Base-by-base conservation (phyloP, 2,329 filamentous ascomycete species). In the Fusarium setosum region DNA sequence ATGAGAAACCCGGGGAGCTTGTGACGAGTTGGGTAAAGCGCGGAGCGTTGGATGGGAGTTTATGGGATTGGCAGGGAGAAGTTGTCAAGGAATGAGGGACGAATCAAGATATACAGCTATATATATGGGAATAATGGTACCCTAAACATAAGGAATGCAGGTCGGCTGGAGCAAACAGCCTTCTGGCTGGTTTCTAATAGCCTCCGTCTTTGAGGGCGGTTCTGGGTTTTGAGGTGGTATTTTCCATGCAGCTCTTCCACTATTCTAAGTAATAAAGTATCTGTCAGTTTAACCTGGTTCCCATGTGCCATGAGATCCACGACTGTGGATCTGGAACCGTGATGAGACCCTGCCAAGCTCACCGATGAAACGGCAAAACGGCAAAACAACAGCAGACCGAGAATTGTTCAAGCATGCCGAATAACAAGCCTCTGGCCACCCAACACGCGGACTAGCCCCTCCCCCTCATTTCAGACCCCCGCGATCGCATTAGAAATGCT, bases 11-110 rank as follows among this genome's bases (percentile, higher is more conserved):
- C 2, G 67, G 67, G 11, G 73, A 78, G 60, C 56, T 80, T 42
- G 81, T 82, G 53, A 77, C 79, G 54, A 61, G 73, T 4, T 82
- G 78, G 76, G 75, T 82, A n/a, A 79, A 72, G 61, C 72, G 74
- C 11, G 76, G 75, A 20, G 78, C 80, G 5, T 62, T 83, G 58
- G 72, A 75, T 35, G 82, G 81, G n/a, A 77, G 71, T 37, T 58
- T 81, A 12, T 81, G 78, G 78, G 60, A 71, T 26, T 79, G 76
- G 74, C 45, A 72, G 50, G 72, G 73, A 3, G 51, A 59, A n/a
- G 55, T 63, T 15, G 59, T 70, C 15, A 59, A 51, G 29, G 57
- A 45, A 45, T 45, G 21, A 54, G 32, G 31, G 10, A 42, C 38
- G 23, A 35, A n/a, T 45, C n/a, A 37, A 21, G 37, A 54, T 44